Base-by-base conservation (phyloP, 108 stramenopile genomes). In the Fistulifera pelliculosa region DNA sequence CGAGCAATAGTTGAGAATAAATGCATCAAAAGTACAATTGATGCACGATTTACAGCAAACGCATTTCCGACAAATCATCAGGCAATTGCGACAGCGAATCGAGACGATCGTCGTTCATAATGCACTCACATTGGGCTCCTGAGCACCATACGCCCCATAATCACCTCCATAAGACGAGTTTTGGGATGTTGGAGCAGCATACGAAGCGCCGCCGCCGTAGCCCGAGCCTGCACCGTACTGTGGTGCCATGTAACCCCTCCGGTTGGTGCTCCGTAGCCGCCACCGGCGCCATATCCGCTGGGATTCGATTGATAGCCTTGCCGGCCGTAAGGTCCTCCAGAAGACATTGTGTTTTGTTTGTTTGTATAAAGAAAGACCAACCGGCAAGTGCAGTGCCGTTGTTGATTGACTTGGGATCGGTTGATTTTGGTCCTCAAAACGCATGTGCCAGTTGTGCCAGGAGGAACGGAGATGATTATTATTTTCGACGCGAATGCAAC, bases 291-390 rank as follows among this genome's bases (percentile, higher is more conserved):
- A 45, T 67, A 65, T 6, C 70, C 73, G 39, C 39, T 17, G 31
- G 81, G 55, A 49, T 77, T 81, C 52, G 81, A 60, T 38, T 70
- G 74, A 51, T 62, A 84, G 13, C 79, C 79, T 52, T 83, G 77
- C 45, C 87, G 65, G 45, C 81, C 81, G 76, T 89, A 89, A 27
- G 87, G 87, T 43, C 87, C 87, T 49, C 83, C 79, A 27, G 87
- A 89, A 24, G 69, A 70, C 68, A 69, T 69, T 41, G 8, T 35
- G 3, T 3, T 35, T 35, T 3, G 6, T 35, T 35, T 35, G 31
- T 8, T 35, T 35, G 31, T 6, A 35, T 35, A 35, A n/a, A 35
- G 31, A 35, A 6, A 6, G 8, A 35, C 8, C 8, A 35, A 35
- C 8, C 8, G 8, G 6, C 8, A 35, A 3, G 31, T 8, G 8